These are phyloP conservation scores for Sporothrix brasiliensis DNA, from an alignment of 2,329 filamentous ascomycete species.

Conservation along the genomic window DNA sequence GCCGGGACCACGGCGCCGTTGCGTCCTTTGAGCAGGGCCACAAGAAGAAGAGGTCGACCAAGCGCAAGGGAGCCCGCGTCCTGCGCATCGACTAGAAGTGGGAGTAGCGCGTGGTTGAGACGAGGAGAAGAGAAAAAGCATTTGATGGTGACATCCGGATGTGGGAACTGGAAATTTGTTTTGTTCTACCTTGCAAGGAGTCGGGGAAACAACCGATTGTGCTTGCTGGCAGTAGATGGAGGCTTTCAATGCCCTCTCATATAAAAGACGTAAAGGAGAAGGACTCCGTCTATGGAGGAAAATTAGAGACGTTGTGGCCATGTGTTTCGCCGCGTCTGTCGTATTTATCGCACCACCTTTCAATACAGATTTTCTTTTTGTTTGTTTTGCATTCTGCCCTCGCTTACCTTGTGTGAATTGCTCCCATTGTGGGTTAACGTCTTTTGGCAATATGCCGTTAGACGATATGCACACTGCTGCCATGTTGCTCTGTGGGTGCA, in stretches of 20 bases:
- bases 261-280: constrained; percentile 17
- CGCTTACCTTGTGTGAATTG: background rate
- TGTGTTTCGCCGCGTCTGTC: background rate
- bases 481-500: background rate
- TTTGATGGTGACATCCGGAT: background rate
- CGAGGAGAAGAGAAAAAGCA: background rate
- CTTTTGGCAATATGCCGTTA: background rate
- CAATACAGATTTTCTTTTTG: constrained; percentile 26
- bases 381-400: background rate
- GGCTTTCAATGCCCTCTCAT: background rate
- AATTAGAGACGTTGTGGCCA: background rate
- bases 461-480: too few species aligned
- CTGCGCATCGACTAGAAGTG: constrained; percentile 66
- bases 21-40: constrained; percentile 74
- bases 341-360: constrained; percentile 17
- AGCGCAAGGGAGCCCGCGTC: constrained; percentile 71
- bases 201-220: background rate
- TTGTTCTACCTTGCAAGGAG: constrained; percentile 10
- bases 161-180: constrained; percentile 3
- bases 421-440: background rate
- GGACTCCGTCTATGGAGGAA: background rate
- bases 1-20: constrained; percentile 75
- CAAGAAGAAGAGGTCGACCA: constrained; percentile 78
- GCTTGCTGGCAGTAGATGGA: background rate
- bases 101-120: background rate